Conservation (phyloP, 352 stramenopile species). For the Blastocystis sp. region DNA sequence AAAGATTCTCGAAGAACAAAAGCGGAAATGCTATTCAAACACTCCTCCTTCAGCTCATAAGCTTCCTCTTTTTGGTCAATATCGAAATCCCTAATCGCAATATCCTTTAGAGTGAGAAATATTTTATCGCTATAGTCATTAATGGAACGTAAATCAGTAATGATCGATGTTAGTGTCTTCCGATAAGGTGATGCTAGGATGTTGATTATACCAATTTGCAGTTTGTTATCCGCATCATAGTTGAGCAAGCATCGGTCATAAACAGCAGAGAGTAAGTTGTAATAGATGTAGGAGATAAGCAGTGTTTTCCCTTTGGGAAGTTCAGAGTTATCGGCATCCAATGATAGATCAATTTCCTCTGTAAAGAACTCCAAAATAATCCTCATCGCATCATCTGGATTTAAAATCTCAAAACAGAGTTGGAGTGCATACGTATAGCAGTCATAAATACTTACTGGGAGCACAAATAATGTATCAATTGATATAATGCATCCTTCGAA, state of each 20-base stretch:
- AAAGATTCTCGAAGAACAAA: background rate
- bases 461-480: background rate
- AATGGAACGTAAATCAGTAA: background rate
- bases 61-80: background rate
- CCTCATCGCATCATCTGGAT: background rate
- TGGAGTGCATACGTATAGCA: background rate
- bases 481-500: background rate
- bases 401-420: background rate
- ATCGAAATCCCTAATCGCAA: background rate
- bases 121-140: background rate
- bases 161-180: background rate
- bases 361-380: background rate
- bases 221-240: background rate
- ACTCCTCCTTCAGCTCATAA: conserved; percentile 9
- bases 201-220: background rate
- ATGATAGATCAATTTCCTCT: background rate
- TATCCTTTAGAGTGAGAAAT: background rate
- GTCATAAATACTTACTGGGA: background rate
- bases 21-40: background rate
- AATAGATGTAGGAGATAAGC: background rate
- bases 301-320: background rate
- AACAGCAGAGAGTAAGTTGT: background rate
- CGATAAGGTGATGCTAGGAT: background rate
- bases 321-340: background rate
- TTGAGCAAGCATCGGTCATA: background rate